Percentiles rank a stretch among this genome's conserved stretches.
Evolutionary conservation across 495 filamentous ascomycete genomes (phyloP).

Genomic region (Amphirosellinia nigrospora): DNA sequence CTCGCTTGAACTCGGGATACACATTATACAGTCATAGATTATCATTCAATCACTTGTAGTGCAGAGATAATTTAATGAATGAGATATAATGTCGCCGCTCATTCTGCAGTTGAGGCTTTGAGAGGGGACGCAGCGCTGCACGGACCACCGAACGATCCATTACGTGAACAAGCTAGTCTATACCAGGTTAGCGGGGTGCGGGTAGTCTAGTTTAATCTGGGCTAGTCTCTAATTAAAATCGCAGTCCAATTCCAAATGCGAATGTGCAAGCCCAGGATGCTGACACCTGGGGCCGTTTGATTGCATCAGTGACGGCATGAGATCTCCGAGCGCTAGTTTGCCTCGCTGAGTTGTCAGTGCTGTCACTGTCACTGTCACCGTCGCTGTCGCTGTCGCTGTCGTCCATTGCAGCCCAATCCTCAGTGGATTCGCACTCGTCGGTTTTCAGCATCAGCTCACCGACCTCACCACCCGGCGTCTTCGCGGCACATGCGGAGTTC

Average conservation of each 20-base stretch:
- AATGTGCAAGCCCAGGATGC: background rate
- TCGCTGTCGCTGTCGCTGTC: background rate
- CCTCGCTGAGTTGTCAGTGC: background rate
- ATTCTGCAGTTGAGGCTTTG: background rate
- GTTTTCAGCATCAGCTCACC: background rate
- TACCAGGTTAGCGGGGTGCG: background rate
- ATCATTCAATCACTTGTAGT: background rate
- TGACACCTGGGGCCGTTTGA: constrained; percentile 4
- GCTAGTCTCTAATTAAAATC: background rate
- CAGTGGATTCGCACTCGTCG: background rate
- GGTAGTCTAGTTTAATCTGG: background rate
- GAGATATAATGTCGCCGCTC: background rate
- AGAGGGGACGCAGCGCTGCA: no score
- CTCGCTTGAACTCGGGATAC: background rate
- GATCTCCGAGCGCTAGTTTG: constrained; percentile 9
- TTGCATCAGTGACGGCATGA: constrained; percentile 13
- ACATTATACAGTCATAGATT: background rate
- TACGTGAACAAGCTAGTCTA: no score
- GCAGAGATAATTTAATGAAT: background rate
- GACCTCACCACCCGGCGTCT: constrained; percentile 1
- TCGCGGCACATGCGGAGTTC: background rate
- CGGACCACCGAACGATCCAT: background rate
- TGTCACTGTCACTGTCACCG: background rate
- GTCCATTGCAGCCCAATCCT: constrained; percentile 19
- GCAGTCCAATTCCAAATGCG: constrained; percentile 20